Base-by-base conservation (phyloP, 768 basidiomycete genomes). In the Suillus americanus region DNA sequence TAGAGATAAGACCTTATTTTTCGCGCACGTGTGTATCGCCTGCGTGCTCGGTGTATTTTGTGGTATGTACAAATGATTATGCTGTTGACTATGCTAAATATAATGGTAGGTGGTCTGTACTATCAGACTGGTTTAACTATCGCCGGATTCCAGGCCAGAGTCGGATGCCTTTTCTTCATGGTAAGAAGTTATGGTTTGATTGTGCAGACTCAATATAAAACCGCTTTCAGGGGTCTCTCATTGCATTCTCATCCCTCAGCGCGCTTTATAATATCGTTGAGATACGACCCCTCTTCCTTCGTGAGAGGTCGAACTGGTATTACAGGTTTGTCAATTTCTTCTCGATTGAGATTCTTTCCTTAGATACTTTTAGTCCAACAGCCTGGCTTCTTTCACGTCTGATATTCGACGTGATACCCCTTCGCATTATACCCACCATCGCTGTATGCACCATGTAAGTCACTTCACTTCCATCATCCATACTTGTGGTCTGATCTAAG, bases 101-200 rank as follows among this genome's bases (percentile, higher is more conserved):
- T 62, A 8, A 28, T 38, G 48, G 48, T 51, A 90, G 92, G 94
- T 63, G 95, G 96, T 0, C 75, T 97, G 63, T 97, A 96, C 74
- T 98, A 82, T 78, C 74, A 95, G 35, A 95, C 93, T 0, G 85
- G 83, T 41, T 78, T 85, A 23, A 90, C 86, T 5, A 97, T 97
- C 66, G 92, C 95, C 30, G 95, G 95, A 2, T 97, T 97, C 82
- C 95, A 97, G 74, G 91, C 90, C 43, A 85, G 96, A 37, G 85
- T 99, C n/a, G 96, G 96, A 37, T 93, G 91, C 68, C 77, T 99
- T 48, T 97, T 99, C 83, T 99, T 99, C 86, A 74, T 97, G 70
- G 92, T 92, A 68, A 28, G 74, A 69, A 33, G 41, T 41, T 55
- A 20, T 37, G 66, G 28, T 33, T 33, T 56, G 14, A 14, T 9